These are phyloP conservation scores for Neostapfia colusana DNA, from an alignment of 176 grass and related monocot genomes.

Conservation along the genomic window DNA sequence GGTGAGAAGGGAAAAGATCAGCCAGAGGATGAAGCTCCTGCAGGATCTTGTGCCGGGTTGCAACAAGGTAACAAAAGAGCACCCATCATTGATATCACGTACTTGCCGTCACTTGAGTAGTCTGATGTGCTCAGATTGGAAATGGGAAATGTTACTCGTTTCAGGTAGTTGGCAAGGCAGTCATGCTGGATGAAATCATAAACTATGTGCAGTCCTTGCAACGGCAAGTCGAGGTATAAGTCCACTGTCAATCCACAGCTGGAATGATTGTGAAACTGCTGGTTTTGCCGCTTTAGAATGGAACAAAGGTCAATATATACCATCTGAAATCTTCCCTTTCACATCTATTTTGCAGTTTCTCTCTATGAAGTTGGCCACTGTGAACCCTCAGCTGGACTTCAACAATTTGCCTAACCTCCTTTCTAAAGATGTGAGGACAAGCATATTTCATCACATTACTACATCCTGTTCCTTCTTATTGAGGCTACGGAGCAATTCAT, in stretches of 20 bases:
- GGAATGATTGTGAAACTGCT: conserved; percentile 36
- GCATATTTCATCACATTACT: conserved; percentile 33
- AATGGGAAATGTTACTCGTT: conserved; percentile 54
- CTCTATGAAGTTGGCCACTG: conserved; percentile 98
- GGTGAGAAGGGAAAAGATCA: conserved; percentile 98
- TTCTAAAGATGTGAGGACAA: conserved; percentile 83
- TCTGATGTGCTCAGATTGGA: conserved; percentile 41
- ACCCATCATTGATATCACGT: conserved; percentile 9
- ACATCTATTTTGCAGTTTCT: conserved; percentile 74
- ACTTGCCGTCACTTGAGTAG: conserved; percentile 21
- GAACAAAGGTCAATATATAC: background rate
- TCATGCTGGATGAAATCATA: conserved; percentile 99
- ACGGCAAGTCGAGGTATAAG: conserved; percentile 95
- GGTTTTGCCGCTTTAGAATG: conserved; percentile 29
- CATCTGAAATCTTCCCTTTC: conserved; percentile 43
- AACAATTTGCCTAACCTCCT: conserved; percentile 85
- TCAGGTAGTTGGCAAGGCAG: conserved; percentile 96
- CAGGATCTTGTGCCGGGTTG: conserved; percentile 99
- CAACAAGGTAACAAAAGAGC: conserved; percentile 70
- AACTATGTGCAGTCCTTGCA: conserved; percentile 99
- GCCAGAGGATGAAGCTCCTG: conserved; percentile 97
- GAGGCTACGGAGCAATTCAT: background rate
- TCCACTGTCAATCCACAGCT: conserved; percentile 23
- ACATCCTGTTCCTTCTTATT: conserved; percentile 22
- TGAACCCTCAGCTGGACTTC: conserved; percentile 96